Evolutionary conservation across 2,329 filamentous ascomycete species (phyloP).

Genomic region (Teratosphaeria pseudoeucalypti): DNA sequence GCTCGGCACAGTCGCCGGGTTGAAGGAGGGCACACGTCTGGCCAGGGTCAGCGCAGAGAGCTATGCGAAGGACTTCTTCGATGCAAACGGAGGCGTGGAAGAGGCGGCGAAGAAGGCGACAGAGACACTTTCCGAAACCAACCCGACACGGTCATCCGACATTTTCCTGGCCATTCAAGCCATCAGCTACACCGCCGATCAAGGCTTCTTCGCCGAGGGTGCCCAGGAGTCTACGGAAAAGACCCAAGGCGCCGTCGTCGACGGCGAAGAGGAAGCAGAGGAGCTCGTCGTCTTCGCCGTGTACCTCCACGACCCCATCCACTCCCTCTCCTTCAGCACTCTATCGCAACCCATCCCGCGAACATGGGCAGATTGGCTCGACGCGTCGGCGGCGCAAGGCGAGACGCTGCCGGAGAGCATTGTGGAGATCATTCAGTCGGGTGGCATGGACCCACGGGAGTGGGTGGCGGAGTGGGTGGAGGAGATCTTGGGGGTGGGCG

Average conservation of each 20-base stretch:
- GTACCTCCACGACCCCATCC: slow-evolving; percentile 77
- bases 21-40: slow-evolving; percentile 82
- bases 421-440: slow-evolving; percentile 63
- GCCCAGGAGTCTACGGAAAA: slow-evolving; percentile 6
- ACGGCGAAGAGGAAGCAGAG: slow-evolving; percentile 40
- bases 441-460: slow-evolving; percentile 80
- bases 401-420: slow-evolving; percentile 67
- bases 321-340: slow-evolving; percentile 76
- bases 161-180: slow-evolving; percentile 95
- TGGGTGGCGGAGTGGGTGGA: slow-evolving; percentile 98
- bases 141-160: slow-evolving; percentile 84
- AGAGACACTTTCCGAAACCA: slow-evolving; percentile 68
- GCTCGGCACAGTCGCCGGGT: slow-evolving; percentile 67
- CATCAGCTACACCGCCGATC: slow-evolving; percentile 54
- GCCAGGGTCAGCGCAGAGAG: slow-evolving; percentile 80
- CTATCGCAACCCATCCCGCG: slow-evolving; percentile 74
- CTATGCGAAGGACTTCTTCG: slow-evolving; percentile 78
- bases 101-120: slow-evolving; percentile 69
- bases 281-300: slow-evolving; percentile 63
- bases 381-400: slow-evolving; percentile 39
- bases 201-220: slow-evolving; percentile 57
- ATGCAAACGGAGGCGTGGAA: slow-evolving; percentile 65
- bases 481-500: slow-evolving; percentile 64
- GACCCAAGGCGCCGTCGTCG: slow-evolving; percentile 27
- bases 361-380: slow-evolving; percentile 85